Evolutionary conservation across 768 basidiomycete genomes (phyloP), one percentile per base, ranked within the genome.

Genomic region (Vararia minispora): DNA sequence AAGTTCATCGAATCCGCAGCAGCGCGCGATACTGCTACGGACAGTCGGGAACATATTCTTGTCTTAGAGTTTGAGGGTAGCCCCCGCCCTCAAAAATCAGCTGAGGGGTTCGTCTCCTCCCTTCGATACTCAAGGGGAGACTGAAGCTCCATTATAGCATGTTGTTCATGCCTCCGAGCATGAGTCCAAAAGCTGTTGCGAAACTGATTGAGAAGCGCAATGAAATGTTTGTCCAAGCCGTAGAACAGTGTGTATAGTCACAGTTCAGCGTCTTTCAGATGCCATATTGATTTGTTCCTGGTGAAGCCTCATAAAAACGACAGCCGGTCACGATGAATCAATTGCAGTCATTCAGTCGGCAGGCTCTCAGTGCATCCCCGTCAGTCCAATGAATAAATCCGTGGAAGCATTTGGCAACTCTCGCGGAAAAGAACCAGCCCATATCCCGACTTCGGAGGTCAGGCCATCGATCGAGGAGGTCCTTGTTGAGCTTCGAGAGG

Each of bases 331-430:
- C 0, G 79, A 79, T 17, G 80, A 88, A 49, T 71, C 88, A 0
- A 71, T 76, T 1, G 46, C 52, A 11, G 55, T 89, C 8, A 55
- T 92, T 6, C 68, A 77, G 53, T 68, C 70, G 5, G 85, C 84
- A 17, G 80, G 77, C 2, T 65, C 63, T 18, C 75, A 76, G 20
- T 77, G 83, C 46, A 65, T 91, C 8, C 89, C 89, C 3, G 61
- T 82, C 20, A 66, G 82, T 47, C 78, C 79, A 1, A 26, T 40
- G 6, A 36, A 44, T 21, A 38, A 46, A 2, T n/a, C 23, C 20
- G 18, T 37, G 1, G 22, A 32, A 12, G 28, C 41, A 3, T 50
- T 52, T 33, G 43, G 39, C 5, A 51, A 40, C 22, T 29, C 33
- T 35, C 20, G 28, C 11, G 22, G 13, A 23, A 42, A 21, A 37